Conservation (phyloP, 345 rosid species). For the Mallotus nudiflorus region DNA sequence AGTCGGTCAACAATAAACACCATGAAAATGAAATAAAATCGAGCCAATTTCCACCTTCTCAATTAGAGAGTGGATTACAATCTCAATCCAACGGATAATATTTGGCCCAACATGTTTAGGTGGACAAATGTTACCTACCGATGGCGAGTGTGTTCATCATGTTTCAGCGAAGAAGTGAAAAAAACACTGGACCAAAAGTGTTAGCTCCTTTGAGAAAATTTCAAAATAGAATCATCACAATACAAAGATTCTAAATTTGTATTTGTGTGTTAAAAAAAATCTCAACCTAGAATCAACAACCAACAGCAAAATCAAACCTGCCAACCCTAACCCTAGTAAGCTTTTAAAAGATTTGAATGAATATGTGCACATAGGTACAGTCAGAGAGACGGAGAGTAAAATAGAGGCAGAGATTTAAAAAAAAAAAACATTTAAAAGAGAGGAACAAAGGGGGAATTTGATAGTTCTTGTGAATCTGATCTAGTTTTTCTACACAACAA, state of each 20-base stretch:
- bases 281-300: neutral
- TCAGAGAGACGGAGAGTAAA: neutral
- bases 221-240: neutral
- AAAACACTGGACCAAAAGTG: too few species aligned
- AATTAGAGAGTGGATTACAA: neutral
- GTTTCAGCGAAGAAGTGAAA: too few species aligned
- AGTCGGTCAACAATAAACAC: conserved; percentile 6
- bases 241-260: neutral
- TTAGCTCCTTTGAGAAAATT: neutral
- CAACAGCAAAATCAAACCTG: neutral
- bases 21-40: neutral
- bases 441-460: neutral
- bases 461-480: conserved; percentile 7
- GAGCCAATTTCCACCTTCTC: neutral
- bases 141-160: too few species aligned
- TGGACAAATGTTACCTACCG: neutral
- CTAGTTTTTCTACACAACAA: neutral
- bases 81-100: neutral
- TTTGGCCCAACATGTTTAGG: neutral
- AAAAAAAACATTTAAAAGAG: too few species aligned
- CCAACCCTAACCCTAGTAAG: conserved; percentile 11
- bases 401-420: neutral
- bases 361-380: neutral
- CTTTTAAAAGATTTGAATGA: neutral
- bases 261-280: too few species aligned